Percentiles rank a stretch among this genome's conserved stretches.
These are phyloP conservation scores for Thermochaetoides thermophila DNA, from an alignment of 495 filamentous ascomycete genomes.

Conservation along the genomic window DNA sequence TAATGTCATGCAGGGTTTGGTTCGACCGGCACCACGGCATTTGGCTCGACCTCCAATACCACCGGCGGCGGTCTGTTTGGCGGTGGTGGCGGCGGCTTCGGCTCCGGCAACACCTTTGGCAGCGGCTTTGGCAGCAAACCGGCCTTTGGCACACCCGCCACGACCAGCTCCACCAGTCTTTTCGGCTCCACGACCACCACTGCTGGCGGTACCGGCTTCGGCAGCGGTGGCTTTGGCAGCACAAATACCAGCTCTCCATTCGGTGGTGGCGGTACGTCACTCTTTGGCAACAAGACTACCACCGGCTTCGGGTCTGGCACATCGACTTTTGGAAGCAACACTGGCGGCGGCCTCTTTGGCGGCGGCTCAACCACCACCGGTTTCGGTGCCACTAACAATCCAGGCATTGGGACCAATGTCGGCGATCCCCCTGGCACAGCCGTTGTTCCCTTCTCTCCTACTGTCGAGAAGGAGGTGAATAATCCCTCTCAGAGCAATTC, in stretches of 20 bases:
- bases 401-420: conserved; percentile 25
- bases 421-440: conserved; percentile 55
- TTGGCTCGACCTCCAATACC: conserved; percentile 31
- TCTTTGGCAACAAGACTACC: conserved; percentile 33
- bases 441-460: conserved; percentile 52
- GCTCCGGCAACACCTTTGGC: conserved; percentile 33
- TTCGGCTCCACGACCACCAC: conserved; percentile 27
- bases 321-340: conserved; percentile 25
- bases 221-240: conserved; percentile 40
- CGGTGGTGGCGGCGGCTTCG: conserved; percentile 20
- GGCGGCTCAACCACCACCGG: conserved; percentile 25
- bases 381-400: conserved; percentile 34
- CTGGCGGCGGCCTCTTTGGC: conserved; percentile 35
- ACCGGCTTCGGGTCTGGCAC: conserved; percentile 18
- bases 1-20: conserved; percentile 27
- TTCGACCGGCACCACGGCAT: conserved; percentile 18
- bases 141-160: conserved; percentile 18
- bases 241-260: conserved; percentile 29
- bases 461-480: conserved; percentile 65
- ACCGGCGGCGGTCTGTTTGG: conserved; percentile 33
- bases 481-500: conserved; percentile 43
- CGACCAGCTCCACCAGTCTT: conserved; percentile 21
- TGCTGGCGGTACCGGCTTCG: conserved; percentile 27
- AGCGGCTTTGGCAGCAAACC: conserved; percentile 23
- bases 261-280: conserved; percentile 26